Evolutionary conservation across 2,329 filamentous ascomycete species (phyloP), one percentile per base, ranked within the genome.

Genomic region (Penicillium sp.): DNA sequence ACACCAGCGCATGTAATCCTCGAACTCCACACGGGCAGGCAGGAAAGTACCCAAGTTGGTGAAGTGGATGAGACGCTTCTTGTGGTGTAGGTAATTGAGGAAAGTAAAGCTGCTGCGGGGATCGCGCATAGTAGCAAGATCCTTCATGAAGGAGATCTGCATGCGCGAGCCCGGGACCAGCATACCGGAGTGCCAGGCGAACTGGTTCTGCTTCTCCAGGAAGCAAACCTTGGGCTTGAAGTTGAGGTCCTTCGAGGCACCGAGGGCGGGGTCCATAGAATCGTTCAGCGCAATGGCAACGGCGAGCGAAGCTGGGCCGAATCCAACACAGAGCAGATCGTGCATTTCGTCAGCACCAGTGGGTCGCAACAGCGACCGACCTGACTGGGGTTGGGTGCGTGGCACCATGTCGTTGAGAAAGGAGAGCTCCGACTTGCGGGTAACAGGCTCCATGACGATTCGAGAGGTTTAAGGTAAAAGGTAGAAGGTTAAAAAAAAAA

Each of bases 111-210:
- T 84, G 63, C 90, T 96, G 61, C 89, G 85, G 8, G 93, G 93
- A 71, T 97, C 87, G 56, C 93, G 84, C 64, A 96, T 81, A 4
- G 90, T 94, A 4, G 93, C 93, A 73, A 97, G 84, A 71, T 97
- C 93, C 78, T 97, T 97, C 78, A 97, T 83, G 78, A 96, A 97
- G 10, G 90, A 95, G 66, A 97, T 97, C 72, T 97, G 93, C 93
- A 97, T 97, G 77, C 89, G 92, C 50, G 92, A 90, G 5, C 92
- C 92, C 0, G 92, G 90, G 3, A 97, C 83, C 57, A 97, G 85
- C 93, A 97, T 97, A 57, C 93, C 93, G 0, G 91, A 87, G 74
- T 97, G 93, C 93, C 93, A 97, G 56, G 89, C 85, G 70, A 97
- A 97, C 46, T 82, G 78, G 32, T 80, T 69, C 75, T 97, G 93